A percentile compares a stretch with the other conserved stretches of the same genome.
Evolutionary conservation across 805 yeast genomes (phyloP).

Genomic region (Yamadazyma tumulicola): DNA sequence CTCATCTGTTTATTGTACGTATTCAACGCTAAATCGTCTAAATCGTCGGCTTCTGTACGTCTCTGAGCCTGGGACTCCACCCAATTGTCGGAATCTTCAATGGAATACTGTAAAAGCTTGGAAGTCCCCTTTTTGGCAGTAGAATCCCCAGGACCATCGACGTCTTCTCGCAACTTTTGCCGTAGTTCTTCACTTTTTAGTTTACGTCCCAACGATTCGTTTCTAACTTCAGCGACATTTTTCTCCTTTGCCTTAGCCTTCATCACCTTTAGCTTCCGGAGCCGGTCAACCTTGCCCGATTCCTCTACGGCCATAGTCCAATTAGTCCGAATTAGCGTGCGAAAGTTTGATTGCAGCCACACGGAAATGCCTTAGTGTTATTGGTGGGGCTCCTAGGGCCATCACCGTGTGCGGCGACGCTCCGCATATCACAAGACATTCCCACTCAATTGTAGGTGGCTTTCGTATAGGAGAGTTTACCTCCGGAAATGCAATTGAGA

Average conservation of each 20-base stretch:
- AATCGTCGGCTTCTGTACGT: slow-evolving; percentile 21
- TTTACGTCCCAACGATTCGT: slow-evolving; percentile 20
- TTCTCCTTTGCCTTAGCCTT: slow-evolving; percentile 7
- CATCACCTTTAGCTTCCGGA: slow-evolving; percentile 2
- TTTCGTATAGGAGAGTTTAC: too few relatives aligned
- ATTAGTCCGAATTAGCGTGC: too few relatives aligned
- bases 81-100: slow-evolving; percentile 68
- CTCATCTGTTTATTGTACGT: slow-evolving; percentile 55
- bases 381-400: too few relatives aligned
- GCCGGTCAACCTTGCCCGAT: background rate
- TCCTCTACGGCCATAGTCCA: too few relatives aligned
- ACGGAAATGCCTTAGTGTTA: too few relatives aligned
- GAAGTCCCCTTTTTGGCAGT: background rate
- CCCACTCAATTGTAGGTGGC: too few relatives aligned
- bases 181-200: background rate
- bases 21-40: slow-evolving; percentile 53
- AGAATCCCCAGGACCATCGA: background rate
- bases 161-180: background rate
- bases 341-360: too few relatives aligned
- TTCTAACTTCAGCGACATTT: slow-evolving; percentile 32
- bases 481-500: too few relatives aligned
- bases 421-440: too few relatives aligned
- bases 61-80: slow-evolving; percentile 22
- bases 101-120: slow-evolving; percentile 28
- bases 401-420: too few relatives aligned